phyloP scores from a whole-genome alignment of 2,329 filamentous ascomycete genomes.

The Elsinoe ampelina region DNA sequence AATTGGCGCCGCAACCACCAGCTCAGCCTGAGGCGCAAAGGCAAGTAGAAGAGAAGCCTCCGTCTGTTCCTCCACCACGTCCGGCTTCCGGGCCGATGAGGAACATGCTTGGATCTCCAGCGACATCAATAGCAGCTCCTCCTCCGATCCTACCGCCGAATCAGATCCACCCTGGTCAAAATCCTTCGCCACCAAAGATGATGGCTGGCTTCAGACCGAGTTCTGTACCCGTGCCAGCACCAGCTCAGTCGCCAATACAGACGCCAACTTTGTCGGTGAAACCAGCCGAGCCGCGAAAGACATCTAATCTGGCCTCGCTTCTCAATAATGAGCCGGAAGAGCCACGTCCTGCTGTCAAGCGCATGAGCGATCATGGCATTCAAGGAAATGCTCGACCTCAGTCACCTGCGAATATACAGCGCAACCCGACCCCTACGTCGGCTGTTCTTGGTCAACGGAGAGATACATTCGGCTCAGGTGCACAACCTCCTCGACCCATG shows the following conservation, averaged over 20 bases:
- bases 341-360: slow-evolving; percentile 23
- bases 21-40: slow-evolving; percentile 21
- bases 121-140: slow-evolving; percentile 13
- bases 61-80: slow-evolving; percentile 21
- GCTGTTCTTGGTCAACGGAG: neutral
- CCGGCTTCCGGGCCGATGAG: slow-evolving; percentile 15
- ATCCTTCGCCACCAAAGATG: slow-evolving; percentile 25
- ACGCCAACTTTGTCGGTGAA: slow-evolving; percentile 17
- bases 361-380: slow-evolving; percentile 20
- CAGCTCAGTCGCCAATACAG: slow-evolving; percentile 18
- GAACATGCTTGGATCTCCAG: slow-evolving; percentile 16
- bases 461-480: slow-evolving; percentile 13
- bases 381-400: slow-evolving; percentile 16
- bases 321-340: slow-evolving; percentile 29
- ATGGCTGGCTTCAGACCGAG: slow-evolving; percentile 23
- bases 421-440: slow-evolving; percentile 15
- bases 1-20: neutral
- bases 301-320: slow-evolving; percentile 29
- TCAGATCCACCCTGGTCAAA: slow-evolving; percentile 14
- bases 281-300: slow-evolving; percentile 28
- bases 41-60: slow-evolving; percentile 23
- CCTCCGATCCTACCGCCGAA: slow-evolving; percentile 14
- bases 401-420: slow-evolving; percentile 15
- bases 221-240: slow-evolving; percentile 21
- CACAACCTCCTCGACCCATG: slow-evolving; percentile 9